These are phyloP conservation scores for Fraxinus baroniana DNA, from an alignment of 305 asterid species.

Conservation along the genomic window DNA sequence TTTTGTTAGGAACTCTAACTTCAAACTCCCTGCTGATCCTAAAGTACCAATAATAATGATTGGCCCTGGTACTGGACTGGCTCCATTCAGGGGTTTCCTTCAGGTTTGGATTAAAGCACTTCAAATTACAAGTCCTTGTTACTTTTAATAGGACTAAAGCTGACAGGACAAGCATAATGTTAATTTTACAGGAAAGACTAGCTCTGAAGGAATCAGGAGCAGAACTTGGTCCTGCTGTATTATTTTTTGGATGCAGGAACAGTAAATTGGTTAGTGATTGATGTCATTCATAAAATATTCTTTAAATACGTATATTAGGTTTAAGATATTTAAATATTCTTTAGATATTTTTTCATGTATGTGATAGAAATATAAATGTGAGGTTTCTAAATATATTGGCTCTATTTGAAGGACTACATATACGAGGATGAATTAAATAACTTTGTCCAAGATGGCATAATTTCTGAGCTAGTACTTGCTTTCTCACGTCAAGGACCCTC, in stretches of 20 bases:
- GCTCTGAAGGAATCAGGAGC: slow-evolving; percentile 85
- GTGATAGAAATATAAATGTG: background rate
- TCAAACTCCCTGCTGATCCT: slow-evolving; percentile 84
- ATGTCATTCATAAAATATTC: background rate
- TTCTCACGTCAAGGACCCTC: slow-evolving; percentile 87
- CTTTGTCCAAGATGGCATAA: slow-evolving; percentile 62
- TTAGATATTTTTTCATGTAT: background rate
- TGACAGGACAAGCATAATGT: background rate
- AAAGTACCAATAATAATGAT: slow-evolving; percentile 84
- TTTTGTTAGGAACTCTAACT: slow-evolving; percentile 85
- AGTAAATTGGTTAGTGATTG: slow-evolving; percentile 65
- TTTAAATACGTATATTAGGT: background rate
- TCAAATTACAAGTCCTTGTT: background rate
- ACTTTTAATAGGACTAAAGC: background rate
- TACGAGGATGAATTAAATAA: slow-evolving; percentile 71
- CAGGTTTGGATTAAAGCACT: slow-evolving; percentile 53
- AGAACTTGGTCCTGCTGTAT: slow-evolving; percentile 83
- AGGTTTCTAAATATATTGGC: background rate
- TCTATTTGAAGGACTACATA: slow-evolving; percentile 63
- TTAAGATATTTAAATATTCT: background rate
- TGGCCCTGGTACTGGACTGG: slow-evolving; percentile 99
- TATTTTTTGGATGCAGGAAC: slow-evolving; percentile 94
- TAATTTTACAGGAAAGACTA: slow-evolving; percentile 79
- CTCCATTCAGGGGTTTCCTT: slow-evolving; percentile 98
- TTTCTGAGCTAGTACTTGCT: slow-evolving; percentile 89